Evolutionary conservation across 1,139 yeast genomes (phyloP).

Genomic region (Pichia sp.): DNA sequence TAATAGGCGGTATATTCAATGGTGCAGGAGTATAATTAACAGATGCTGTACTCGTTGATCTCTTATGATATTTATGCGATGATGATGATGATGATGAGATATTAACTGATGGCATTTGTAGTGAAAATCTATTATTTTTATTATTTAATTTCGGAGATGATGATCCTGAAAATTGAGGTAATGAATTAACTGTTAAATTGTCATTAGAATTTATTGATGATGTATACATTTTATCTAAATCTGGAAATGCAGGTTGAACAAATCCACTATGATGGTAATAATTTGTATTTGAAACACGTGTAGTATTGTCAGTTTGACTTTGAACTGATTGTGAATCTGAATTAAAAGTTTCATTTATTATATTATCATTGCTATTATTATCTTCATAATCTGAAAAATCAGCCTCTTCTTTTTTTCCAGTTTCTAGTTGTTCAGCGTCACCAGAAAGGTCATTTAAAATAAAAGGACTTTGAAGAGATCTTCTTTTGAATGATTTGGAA

Average conservation of each 20-base stretch:
- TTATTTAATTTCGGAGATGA: background rate
- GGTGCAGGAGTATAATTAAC: constrained; percentile 22
- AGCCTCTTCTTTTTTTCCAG: background rate
- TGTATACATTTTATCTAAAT: background rate
- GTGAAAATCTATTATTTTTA: constrained; percentile 8
- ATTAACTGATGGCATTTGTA: constrained; percentile 9
- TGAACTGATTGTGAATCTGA: background rate
- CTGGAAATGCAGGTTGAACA: constrained; percentile 1
- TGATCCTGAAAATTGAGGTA: too few species aligned
- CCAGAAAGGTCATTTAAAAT: constrained; percentile 6
- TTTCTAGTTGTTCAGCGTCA: constrained; percentile 1
- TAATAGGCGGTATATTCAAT: constrained; percentile 28
- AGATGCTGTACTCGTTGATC: constrained; percentile 17
- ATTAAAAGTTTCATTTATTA: background rate
- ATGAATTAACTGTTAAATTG: too few species aligned
- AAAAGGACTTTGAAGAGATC: constrained; percentile 16
- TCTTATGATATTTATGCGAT: constrained; percentile 8
- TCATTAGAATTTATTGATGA: background rate
- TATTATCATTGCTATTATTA: background rate
- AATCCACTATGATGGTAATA: constrained; percentile 1
- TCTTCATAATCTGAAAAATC: background rate
- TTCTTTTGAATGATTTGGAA: constrained; percentile 10
- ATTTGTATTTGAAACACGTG: too few species aligned
- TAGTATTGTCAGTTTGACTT: background rate
- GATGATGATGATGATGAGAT: constrained; percentile 8